These are phyloP conservation scores for Trametes maxima DNA, from an alignment of 768 basidiomycete species.

Conservation along the genomic window DNA sequence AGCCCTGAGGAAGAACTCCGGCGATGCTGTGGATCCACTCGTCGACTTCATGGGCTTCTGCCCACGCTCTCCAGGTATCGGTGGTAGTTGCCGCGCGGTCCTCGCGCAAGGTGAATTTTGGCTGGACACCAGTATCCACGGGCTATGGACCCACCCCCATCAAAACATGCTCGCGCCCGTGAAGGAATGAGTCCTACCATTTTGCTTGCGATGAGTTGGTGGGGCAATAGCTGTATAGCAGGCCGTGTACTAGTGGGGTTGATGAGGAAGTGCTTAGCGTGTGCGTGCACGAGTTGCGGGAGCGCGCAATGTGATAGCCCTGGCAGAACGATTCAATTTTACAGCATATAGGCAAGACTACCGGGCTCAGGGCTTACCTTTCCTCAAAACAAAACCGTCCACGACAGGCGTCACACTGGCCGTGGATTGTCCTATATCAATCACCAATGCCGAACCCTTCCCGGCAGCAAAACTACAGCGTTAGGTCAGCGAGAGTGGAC, in stretches of 20 bases:
- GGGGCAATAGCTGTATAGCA: slow-evolving; percentile 73
- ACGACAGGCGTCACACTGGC: slow-evolving; percentile 94
- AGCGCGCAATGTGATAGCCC: slow-evolving; percentile 78
- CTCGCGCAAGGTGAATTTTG: slow-evolving; percentile 71
- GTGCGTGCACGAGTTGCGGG: slow-evolving; percentile 78
- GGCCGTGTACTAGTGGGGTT: slow-evolving; percentile 51
- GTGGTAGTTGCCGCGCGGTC: slow-evolving; percentile 76
- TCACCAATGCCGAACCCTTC: slow-evolving; percentile 94
- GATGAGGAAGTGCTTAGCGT: slow-evolving; percentile 69
- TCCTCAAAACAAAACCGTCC: slow-evolving; percentile 95
- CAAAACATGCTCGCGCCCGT: neutral
- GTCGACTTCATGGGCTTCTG: slow-evolving; percentile 81
- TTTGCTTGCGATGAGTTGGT: slow-evolving; percentile 90
- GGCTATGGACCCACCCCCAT: slow-evolving; percentile 45
- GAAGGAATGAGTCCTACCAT: slow-evolving; percentile 40
- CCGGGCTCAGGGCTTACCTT: slow-evolving; percentile 55
- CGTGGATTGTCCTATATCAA: slow-evolving; percentile 89
- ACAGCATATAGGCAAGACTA: neutral
- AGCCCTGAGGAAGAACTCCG: slow-evolving; percentile 82
- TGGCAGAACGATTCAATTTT: slow-evolving; percentile 32
- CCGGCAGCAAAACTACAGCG: slow-evolving; percentile 86
- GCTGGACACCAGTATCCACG: slow-evolving; percentile 67
- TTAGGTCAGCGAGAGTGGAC: neutral
- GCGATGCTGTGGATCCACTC: slow-evolving; percentile 92
- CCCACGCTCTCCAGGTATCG: slow-evolving; percentile 79